Evolutionary conservation across 2,329 filamentous ascomycete species (phyloP).

Genomic region (Dothideomycetes sp.): DNA sequence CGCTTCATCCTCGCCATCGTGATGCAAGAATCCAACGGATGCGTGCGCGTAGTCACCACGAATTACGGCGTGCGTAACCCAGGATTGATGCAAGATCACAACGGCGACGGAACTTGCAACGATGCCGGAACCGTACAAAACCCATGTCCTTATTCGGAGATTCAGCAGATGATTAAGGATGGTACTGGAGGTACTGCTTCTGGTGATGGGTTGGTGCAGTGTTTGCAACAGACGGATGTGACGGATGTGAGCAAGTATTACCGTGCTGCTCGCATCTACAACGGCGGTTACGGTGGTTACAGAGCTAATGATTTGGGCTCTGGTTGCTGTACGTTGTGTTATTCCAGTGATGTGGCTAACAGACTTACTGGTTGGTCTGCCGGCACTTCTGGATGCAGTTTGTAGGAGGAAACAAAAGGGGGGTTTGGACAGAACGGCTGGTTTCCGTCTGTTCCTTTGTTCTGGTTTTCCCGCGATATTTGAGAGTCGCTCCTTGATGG

Average conservation of each 20-base stretch:
- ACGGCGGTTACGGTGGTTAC: conserved; percentile 35
- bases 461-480: too few relatives aligned
- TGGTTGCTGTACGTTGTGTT: conserved; percentile 42
- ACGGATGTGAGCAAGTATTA: conserved; percentile 34
- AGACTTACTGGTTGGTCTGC: conserved; percentile 34
- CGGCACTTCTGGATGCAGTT: conserved; percentile 8
- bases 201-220: conserved; percentile 36
- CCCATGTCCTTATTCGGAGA: conserved; percentile 32
- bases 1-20: conserved; percentile 37
- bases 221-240: conserved; percentile 22
- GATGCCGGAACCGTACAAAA: conserved; percentile 24
- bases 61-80: conserved; percentile 33
- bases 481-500: too few relatives aligned
- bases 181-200: conserved; percentile 34
- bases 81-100: conserved; percentile 39
- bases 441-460: too few relatives aligned
- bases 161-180: conserved; percentile 35
- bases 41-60: conserved; percentile 37
- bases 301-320: conserved; percentile 31
- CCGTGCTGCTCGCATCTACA: conserved; percentile 41
- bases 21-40: conserved; percentile 40
- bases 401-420: not conserved
- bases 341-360: conserved; percentile 44
- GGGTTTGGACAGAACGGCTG: too few relatives aligned
- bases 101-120: conserved; percentile 33